Base-by-base conservation (phyloP, 306 rosid genomes). In the Canavalia gladiata region DNA sequence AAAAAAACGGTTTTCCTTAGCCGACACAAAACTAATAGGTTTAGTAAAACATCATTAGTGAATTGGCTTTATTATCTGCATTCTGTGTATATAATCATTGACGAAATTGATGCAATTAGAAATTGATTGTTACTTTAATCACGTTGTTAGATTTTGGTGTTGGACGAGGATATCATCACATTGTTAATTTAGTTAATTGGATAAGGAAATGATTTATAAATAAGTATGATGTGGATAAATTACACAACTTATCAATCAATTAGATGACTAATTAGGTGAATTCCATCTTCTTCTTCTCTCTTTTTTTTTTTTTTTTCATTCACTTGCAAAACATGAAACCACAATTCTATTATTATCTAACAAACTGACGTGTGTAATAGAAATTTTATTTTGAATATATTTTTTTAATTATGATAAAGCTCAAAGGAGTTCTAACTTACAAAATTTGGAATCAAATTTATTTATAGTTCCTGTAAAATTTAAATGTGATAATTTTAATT, bases 91-190 rank as follows among this genome's bases (percentile, higher is more conserved):
- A 37, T 7, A 2, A 41, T 65, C 71, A 65, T 65, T n/a, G 12
- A 37, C 7, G 50, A 65, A 2, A 7, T 65, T 39, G 71, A 42
- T 42, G 54, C 52, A 18, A 66, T 42, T 66, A 41, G 72, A 25
- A 66, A 25, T 18, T 66, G 25, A 25, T 39, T 7, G 34, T 25
- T 42, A 66, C 72, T 66, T 66, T 66, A 66, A 66, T 66, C n/a
- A 66, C 52, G 72, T 41, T 66, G 72, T 42, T 18, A 66, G 54
- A 66, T 66, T 43, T 66, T 66, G 72, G 52, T 66, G 7, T 65
- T 66, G 35, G 33, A 42, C 72, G 13, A 66, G n/a, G 35, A 18
- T 42, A 66, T 31, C n/a, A 65, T 42, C 52, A 66, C 7, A 25
- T 3, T 6, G 31, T 64, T 64, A n/a, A 64, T 4, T 64, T 64